Evolutionary conservation across 2,329 filamentous ascomycete species (phyloP).

Genomic region (Venturiaceae sp.): DNA sequence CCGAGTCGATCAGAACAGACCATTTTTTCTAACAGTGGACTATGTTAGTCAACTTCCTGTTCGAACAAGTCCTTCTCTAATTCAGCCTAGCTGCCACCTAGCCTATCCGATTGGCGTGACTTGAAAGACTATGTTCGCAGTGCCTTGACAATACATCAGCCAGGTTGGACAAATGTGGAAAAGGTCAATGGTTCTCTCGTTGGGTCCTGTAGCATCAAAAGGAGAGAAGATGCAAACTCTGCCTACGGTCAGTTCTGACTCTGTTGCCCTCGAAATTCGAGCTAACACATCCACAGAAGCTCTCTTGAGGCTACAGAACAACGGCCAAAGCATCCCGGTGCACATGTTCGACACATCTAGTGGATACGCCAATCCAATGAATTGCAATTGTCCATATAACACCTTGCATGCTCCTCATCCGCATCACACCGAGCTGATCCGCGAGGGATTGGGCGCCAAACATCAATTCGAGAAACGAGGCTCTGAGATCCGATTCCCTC

Average conservation of each 20-base stretch:
- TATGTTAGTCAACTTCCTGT: neutral
- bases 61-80: neutral
- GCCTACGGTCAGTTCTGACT: neutral
- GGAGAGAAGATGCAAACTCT: neutral
- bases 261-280: neutral
- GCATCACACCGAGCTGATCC: constrained; percentile 18
- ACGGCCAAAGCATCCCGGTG: constrained; percentile 10
- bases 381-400: constrained; percentile 22
- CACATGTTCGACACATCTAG: constrained; percentile 13
- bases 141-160: neutral
- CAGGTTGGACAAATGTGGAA: constrained; percentile 1
- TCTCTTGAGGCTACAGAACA: neutral
- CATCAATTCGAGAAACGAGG: neutral
- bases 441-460: constrained; percentile 11
- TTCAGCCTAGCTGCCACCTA: neutral
- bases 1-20: neutral
- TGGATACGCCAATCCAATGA: constrained; percentile 17
- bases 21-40: neutral
- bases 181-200: neutral
- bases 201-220: neutral
- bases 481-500: neutral
- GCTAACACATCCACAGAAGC: neutral
- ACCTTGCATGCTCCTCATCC: constrained; percentile 19
- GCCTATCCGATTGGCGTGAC: neutral
- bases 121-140: constrained; percentile 3